Evolutionary conservation across 2,329 filamentous ascomycete species (phyloP), one percentile per base, ranked within the genome.

Genomic region (Penicillium carneum): DNA sequence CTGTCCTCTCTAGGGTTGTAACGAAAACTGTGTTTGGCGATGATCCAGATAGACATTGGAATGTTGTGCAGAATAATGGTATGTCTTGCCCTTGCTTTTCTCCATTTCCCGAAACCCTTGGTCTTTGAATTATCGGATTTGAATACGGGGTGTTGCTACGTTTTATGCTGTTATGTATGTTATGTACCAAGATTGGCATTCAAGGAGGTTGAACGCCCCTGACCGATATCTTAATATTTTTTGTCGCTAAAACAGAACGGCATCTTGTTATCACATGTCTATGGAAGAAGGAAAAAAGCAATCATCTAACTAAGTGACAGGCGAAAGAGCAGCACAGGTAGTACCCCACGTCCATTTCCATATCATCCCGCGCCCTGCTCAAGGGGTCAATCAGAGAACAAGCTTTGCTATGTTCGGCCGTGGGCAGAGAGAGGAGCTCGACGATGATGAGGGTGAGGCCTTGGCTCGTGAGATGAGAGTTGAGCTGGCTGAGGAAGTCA

Each of bases 341-440:
- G 93, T 98, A 1, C 90, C 90, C 23, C 94, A 98, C 77, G 89
- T 96, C 50, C 94, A 99, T 77, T 98, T 96, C 76, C 95, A 99
- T 71, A 85, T 98, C 54, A 96, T 99, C 36, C 94, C 94, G 0
- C 82, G 94, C 39, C 93, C 93, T 47, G 74, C 77, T 1, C 61
- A 74, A 39, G 73, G 77, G 36, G 54, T 59, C 45, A 46, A 63
- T 59, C 36, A 72, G 26, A 71, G 65, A 55, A 67, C 67, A 49
- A 75, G 75, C 52, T 81, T 77, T 65, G 76, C 78, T 39, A 80
- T 83, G 73, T 82, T 83, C 69, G 81, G 80, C 6, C 75, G 79
- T 2, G 81, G 82, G 14, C 76, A 79, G 70, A 74, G 80, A 55
- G 75, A 82, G 20, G 80, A 82, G 34, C 70, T 82, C 36, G 80